A percentile compares a stretch with the other conserved stretches of the same genome.
Evolutionary conservation across 2,329 filamentous ascomycete species (phyloP).

Genomic region (Claviceps africana): DNA sequence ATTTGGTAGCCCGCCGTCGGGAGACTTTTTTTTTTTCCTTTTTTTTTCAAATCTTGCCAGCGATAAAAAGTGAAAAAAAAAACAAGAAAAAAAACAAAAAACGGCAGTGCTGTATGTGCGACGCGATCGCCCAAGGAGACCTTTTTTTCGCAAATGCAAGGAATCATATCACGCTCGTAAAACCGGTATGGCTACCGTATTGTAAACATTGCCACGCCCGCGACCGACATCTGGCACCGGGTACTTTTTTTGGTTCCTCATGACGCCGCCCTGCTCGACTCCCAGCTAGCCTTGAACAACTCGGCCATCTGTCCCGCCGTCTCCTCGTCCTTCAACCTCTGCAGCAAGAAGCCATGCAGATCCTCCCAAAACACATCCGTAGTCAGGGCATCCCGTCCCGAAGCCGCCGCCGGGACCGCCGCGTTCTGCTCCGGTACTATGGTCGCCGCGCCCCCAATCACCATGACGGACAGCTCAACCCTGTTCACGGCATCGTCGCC

Average conservation of each 20-base stretch:
- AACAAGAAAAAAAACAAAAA: background rate
- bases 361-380: slow-evolving; percentile 77
- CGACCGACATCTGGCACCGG: background rate
- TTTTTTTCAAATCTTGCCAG: background rate
- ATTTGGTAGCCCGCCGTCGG: slow-evolving; percentile 2
- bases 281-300: slow-evolving; percentile 61
- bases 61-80: background rate
- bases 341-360: slow-evolving; percentile 64
- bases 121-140: background rate
- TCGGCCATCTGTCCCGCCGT: slow-evolving; percentile 48
- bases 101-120: background rate
- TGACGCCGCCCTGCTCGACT: slow-evolving; percentile 26
- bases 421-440: slow-evolving; percentile 26
- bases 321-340: slow-evolving; percentile 59
- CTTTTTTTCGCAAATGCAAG: background rate
- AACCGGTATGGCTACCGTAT: background rate
- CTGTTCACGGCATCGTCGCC: slow-evolving; percentile 27
- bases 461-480: slow-evolving; percentile 76
- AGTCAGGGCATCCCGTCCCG: slow-evolving; percentile 48
- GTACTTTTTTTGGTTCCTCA: slow-evolving; percentile 4
- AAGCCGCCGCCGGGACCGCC: slow-evolving; percentile 13
- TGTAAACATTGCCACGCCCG: background rate
- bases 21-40: slow-evolving; percentile 2
- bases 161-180: background rate
- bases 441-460: slow-evolving; percentile 54